Evolutionary conservation across 352 stramenopile genomes (phyloP).

Genomic region (Pseudoperonospora humuli): DNA sequence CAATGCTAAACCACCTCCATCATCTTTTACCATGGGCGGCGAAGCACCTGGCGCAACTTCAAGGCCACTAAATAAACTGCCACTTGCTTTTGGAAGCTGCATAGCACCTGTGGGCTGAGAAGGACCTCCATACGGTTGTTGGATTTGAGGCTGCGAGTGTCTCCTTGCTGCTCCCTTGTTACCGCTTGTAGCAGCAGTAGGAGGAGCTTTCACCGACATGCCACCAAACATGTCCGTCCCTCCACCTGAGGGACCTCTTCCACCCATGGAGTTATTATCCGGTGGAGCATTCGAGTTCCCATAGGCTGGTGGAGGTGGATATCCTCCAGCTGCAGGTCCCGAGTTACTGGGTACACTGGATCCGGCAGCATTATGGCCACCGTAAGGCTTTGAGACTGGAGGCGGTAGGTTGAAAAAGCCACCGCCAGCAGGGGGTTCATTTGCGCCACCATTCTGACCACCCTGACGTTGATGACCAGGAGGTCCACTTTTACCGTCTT

Average conservation of each 20-base stretch:
- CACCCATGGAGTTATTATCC: conserved; percentile 9
- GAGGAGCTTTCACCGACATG: conserved; percentile 50
- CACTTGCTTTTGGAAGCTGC: conserved; percentile 2
- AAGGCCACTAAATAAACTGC: conserved; percentile 44
- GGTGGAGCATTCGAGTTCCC: conserved; percentile 9
- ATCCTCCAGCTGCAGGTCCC: conserved; percentile 15
- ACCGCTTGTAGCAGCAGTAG: conserved; percentile 3
- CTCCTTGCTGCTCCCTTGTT: conserved; percentile 12
- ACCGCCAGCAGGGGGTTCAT: conserved; percentile 42
- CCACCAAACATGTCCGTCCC: conserved; percentile 67
- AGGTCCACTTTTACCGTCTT: conserved; percentile 55
- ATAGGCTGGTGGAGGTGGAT: conserved; percentile 14
- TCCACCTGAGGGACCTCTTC: not conserved
- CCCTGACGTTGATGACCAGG: conserved; percentile 40
- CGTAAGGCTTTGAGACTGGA: conserved; percentile 43
- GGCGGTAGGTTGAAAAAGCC: conserved; percentile 84
- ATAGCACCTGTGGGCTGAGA: not conserved
- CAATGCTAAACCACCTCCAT: conserved; percentile 8
- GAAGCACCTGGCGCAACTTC: conserved; percentile 30
- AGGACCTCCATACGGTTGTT: conserved; percentile 28
- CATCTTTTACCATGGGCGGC: conserved; percentile 12
- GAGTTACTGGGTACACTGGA: conserved; percentile 5
- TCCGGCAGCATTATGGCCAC: conserved; percentile 12
- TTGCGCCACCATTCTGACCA: conserved; percentile 13
- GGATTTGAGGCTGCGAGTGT: conserved; percentile 5